Percentiles rank a stretch among this genome's conserved stretches.
phyloP scores from a whole-genome alignment of 495 filamentous ascomycete genomes.

The Acidiella bohemica region DNA sequence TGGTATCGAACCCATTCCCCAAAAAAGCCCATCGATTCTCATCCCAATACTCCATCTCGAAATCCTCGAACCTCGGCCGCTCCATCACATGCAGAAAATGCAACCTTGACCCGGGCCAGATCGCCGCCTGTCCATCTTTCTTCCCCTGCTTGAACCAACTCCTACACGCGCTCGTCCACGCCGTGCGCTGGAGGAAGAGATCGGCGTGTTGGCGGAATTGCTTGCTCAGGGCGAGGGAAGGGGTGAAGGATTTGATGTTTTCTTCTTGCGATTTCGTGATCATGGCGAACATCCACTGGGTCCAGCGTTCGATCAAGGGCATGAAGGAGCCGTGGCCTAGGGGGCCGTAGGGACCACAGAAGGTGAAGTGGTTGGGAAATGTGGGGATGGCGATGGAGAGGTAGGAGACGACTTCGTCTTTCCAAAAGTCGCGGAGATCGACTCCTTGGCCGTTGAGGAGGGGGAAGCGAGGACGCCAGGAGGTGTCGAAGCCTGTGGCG shows the following conservation, averaged over 20 bases:
- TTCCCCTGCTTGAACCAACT: constrained; percentile 34
- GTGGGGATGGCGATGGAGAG: constrained; percentile 24
- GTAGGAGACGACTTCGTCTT: constrained; percentile 23
- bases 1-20: constrained; percentile 33
- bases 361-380: constrained; percentile 28
- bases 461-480: constrained; percentile 29
- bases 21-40: constrained; percentile 31
- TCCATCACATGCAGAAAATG: constrained; percentile 33
- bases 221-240: constrained; percentile 16
- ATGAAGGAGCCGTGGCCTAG: constrained; percentile 29
- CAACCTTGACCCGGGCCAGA: constrained; percentile 32
- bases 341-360: constrained; percentile 28
- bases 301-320: constrained; percentile 30
- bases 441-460: constrained; percentile 23
- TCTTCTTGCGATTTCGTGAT: constrained; percentile 26
- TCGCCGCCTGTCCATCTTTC: constrained; percentile 26
- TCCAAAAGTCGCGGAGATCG: constrained; percentile 26
- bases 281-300: constrained; percentile 27
- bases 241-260: constrained; percentile 28
- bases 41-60: constrained; percentile 29
- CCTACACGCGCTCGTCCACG: constrained; percentile 27
- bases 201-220: constrained; percentile 29
- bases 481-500: constrained; percentile 31
- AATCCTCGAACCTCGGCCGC: constrained; percentile 31
- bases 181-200: constrained; percentile 29